Percentiles rank a stretch among this genome's conserved stretches.
phyloP scores from a whole-genome alignment of 2,329 filamentous ascomycete genomes.

The Sphaerulina vaccinii region DNA sequence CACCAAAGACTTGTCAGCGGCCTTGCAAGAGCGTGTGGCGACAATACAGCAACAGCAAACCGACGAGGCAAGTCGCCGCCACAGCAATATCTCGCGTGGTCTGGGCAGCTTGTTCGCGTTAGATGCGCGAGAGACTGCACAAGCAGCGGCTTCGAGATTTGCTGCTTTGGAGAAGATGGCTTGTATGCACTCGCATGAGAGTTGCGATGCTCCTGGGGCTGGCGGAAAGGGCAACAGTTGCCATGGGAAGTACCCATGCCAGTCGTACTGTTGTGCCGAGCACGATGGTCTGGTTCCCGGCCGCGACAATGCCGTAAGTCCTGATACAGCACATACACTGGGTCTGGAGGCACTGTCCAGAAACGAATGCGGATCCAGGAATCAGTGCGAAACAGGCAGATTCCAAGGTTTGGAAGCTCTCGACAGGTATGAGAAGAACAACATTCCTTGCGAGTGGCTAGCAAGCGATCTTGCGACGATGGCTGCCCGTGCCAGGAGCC shows the following conservation, averaged over 20 bases:
- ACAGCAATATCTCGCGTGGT: not conserved
- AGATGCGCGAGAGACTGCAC: conserved; percentile 4
- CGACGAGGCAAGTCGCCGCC: not conserved
- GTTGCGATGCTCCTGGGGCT: conserved; percentile 1
- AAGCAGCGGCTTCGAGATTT: conserved; percentile 3
- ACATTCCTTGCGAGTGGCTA: conserved; percentile 1
- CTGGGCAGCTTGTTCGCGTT: conserved; percentile 7
- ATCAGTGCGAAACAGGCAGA: conserved; percentile 3
- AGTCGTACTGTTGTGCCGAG: not conserved
- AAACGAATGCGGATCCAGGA: no score
- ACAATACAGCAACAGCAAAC: not conserved
- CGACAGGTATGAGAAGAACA: conserved; percentile 7
- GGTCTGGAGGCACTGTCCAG: conserved; percentile 8
- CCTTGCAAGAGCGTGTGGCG: conserved; percentile 1
- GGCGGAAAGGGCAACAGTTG: no score
- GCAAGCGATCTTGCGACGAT: conserved; percentile 2
- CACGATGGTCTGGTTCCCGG: not conserved
- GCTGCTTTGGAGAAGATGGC: conserved; percentile 7
- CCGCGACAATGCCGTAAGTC: not conserved
- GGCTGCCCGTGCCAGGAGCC: conserved; percentile 15
- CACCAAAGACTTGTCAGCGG: conserved; percentile 18
- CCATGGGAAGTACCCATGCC: not conserved
- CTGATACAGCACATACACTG: not conserved
- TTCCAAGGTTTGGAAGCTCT: conserved; percentile 7
- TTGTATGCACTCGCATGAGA: conserved; percentile 4